phyloP scores from a whole-genome alignment of 2,329 filamentous ascomycete species.

The Alternaria metachromatica region DNA sequence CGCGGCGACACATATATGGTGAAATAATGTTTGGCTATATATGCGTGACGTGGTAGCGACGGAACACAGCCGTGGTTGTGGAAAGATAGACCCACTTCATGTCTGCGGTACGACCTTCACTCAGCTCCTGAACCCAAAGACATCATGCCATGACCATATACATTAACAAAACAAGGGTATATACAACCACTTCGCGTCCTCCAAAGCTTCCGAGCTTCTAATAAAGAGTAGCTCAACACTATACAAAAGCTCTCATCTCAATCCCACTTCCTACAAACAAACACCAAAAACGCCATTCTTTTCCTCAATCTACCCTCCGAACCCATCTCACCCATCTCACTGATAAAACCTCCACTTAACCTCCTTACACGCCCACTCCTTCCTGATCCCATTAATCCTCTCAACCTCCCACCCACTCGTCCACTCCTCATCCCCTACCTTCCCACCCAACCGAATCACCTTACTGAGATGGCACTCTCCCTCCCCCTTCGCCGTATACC shows the following conservation, averaged over 20 bases:
- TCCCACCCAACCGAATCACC: constrained; percentile 36
- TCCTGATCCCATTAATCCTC: constrained; percentile 26
- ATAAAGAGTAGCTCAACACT: not conserved
- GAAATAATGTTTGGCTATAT: not conserved
- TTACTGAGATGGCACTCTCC: constrained; percentile 45
- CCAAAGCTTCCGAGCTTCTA: no score
- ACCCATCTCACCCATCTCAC: not conserved
- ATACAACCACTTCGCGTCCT: not conserved
- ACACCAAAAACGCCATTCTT: not conserved
- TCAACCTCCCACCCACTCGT: constrained; percentile 48
- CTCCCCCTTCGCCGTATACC: constrained; percentile 30
- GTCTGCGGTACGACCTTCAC: not conserved
- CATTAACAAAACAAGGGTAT: constrained; percentile 3
- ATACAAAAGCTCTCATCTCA: not conserved
- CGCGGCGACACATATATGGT: not conserved
- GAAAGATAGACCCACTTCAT: not conserved
- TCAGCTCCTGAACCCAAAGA: not conserved
- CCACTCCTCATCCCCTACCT: constrained; percentile 30
- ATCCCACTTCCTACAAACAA: not conserved
- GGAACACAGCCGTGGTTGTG: not conserved
- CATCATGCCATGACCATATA: not conserved
- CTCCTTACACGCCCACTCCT: constrained; percentile 38
- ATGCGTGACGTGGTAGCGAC: not conserved
- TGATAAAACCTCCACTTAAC: constrained; percentile 41
- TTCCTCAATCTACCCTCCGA: not conserved